These are phyloP conservation scores for Paraphoma chrysanthemicola DNA, from an alignment of 2,329 filamentous ascomycete genomes.

Conservation along the genomic window DNA sequence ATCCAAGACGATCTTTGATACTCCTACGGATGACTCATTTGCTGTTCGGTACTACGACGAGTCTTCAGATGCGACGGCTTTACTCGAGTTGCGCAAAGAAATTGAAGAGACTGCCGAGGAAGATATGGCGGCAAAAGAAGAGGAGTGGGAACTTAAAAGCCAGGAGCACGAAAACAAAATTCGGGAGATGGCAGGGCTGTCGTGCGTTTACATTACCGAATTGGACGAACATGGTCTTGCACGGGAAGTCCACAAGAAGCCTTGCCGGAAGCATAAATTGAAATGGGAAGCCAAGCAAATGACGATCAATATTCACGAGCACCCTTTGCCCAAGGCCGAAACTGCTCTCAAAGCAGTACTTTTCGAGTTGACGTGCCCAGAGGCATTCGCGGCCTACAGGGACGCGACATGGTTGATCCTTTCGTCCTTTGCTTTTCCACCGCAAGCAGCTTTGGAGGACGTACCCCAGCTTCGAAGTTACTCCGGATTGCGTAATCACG, in stretches of 20 bases:
- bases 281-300: slow-evolving; percentile 47
- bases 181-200: slow-evolving; percentile 28
- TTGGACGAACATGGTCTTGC: slow-evolving; percentile 6
- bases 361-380: slow-evolving; percentile 60
- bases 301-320: slow-evolving; percentile 57
- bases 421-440: slow-evolving; percentile 38
- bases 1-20: slow-evolving; percentile 57
- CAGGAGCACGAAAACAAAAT: slow-evolving; percentile 6
- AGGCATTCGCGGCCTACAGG: slow-evolving; percentile 57
- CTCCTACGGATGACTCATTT: slow-evolving; percentile 52
- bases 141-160: too few species aligned
- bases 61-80: slow-evolving; percentile 19
- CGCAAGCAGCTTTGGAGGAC: slow-evolving; percentile 2
- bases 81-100: slow-evolving; percentile 38
- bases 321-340: slow-evolving; percentile 53
- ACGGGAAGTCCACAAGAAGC: slow-evolving; percentile 16
- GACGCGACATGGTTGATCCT: slow-evolving; percentile 61
- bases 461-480: slow-evolving; percentile 42
- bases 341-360: slow-evolving; percentile 53
- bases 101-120: too few species aligned
- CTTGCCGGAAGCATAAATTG: slow-evolving; percentile 56
- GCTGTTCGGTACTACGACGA: slow-evolving; percentile 55
- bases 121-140: slow-evolving; percentile 44
- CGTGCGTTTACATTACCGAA: slow-evolving; percentile 39
- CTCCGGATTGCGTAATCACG: slow-evolving; percentile 36